phyloP scores from a whole-genome alignment of 2,329 filamentous ascomycete genomes.

The Calonectria fujianensis region DNA sequence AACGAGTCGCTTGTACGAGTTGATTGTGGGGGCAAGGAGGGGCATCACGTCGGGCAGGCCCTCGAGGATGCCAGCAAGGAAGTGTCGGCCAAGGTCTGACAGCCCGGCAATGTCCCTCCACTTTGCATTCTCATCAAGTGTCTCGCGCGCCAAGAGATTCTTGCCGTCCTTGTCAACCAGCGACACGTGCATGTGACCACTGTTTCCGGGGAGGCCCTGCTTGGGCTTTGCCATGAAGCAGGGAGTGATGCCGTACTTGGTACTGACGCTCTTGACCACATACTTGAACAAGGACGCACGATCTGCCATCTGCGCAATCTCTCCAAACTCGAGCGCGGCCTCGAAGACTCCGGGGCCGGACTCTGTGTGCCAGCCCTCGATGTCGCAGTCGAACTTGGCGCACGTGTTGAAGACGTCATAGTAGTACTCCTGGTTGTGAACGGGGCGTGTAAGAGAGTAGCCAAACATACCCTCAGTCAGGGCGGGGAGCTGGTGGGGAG shows the following conservation, averaged over 20 bases:
- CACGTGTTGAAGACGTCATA: slow-evolving; percentile 91
- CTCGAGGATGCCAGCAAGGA: slow-evolving; percentile 91
- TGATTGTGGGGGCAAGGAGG: slow-evolving; percentile 93
- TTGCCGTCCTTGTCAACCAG: slow-evolving; percentile 86
- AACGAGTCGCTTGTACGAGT: slow-evolving; percentile 98
- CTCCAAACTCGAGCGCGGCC: slow-evolving; percentile 92
- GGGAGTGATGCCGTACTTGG: slow-evolving; percentile 92
- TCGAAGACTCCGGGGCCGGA: slow-evolving; percentile 96
- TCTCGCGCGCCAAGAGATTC: slow-evolving; percentile 87
- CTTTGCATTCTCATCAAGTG: slow-evolving; percentile 80
- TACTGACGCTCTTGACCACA: slow-evolving; percentile 90
- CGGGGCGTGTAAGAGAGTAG: slow-evolving; percentile 89
- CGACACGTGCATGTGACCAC: slow-evolving; percentile 96
- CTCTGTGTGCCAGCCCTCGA: slow-evolving; percentile 98
- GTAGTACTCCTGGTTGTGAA: slow-evolving; percentile 95
- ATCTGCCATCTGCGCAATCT: slow-evolving; percentile 93
- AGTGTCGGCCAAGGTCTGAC: slow-evolving; percentile 92
- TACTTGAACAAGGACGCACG: slow-evolving; percentile 96
- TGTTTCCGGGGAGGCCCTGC: slow-evolving; percentile 93
- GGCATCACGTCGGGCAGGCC: slow-evolving; percentile 98
- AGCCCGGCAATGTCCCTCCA: slow-evolving; percentile 87
- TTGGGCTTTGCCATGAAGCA: slow-evolving; percentile 99
- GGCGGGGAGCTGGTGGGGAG: slow-evolving; percentile 82
- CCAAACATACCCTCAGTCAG: slow-evolving; percentile 97
- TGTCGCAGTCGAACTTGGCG: slow-evolving; percentile 83